Percentiles rank a stretch among this genome's conserved stretches.
Conservation (phyloP, 176 grass and related monocot species). For the Eremochloa ophiuroides region DNA sequence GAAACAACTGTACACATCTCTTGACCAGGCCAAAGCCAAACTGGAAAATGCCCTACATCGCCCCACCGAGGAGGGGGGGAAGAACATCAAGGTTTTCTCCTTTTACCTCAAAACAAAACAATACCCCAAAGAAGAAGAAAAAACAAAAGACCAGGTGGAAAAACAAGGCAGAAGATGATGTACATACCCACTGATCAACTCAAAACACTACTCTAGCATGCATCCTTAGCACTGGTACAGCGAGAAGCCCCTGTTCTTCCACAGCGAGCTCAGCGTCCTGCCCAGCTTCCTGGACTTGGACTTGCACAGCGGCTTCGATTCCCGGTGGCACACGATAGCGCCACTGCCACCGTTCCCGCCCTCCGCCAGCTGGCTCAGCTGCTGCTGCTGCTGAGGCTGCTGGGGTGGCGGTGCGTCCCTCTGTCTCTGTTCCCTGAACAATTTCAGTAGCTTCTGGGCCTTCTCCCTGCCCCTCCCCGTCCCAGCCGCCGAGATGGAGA, state of each 20-base stretch:
- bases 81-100: slow-evolving; percentile 9
- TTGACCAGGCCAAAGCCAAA: slow-evolving; percentile 4
- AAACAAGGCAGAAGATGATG: slow-evolving; percentile 44
- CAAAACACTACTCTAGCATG: slow-evolving; percentile 14
- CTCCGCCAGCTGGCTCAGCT: slow-evolving; percentile 12
- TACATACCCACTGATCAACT: slow-evolving; percentile 38
- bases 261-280: slow-evolving; percentile 75
- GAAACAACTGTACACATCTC: slow-evolving; percentile 39
- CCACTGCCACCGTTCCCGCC: background rate
- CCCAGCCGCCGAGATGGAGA: slow-evolving; percentile 73
- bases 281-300: slow-evolving; percentile 78
- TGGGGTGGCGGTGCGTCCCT: slow-evolving; percentile 21
- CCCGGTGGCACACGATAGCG: slow-evolving; percentile 31
- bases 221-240: slow-evolving; percentile 76
- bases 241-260: slow-evolving; percentile 81
- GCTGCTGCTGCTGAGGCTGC: slow-evolving; percentile 40
- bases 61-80: slow-evolving; percentile 57
- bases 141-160: background rate
- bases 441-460: slow-evolving; percentile 78
- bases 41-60: slow-evolving; percentile 53
- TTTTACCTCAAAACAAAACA: slow-evolving; percentile 16
- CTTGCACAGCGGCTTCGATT: slow-evolving; percentile 70
- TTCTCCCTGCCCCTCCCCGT: slow-evolving; percentile 79
- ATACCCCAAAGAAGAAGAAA: background rate
- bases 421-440: slow-evolving; percentile 93